Base-by-base conservation (phyloP, 257 asterid species). In the Forsythia viridissima region DNA sequence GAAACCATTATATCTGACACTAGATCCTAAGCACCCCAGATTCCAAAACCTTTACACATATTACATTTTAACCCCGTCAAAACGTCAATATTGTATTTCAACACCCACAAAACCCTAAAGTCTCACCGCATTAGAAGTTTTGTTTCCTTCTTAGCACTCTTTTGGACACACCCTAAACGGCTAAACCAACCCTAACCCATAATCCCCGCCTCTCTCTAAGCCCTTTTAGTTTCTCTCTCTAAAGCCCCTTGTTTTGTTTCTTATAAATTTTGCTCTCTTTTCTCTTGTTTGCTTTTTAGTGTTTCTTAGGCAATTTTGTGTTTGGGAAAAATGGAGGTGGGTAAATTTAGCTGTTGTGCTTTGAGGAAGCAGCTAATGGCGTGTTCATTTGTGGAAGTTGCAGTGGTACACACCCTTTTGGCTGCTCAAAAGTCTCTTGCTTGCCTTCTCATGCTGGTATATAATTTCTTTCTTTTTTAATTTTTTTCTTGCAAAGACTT, bases 401-500 rank as follows among this genome's bases (percentile, higher is more conserved):
- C 83, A 71, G 89, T 82, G 51, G 86, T 86, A 69, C 85, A 83
- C 71, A 51, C 94, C 72, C 57, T 91, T 71, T 73, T 86, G 73
- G 89, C 89, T 75, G 90, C 90, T 81, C 94, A 87, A 36, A 88
- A 90, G 85, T 89, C 93, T 80, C 70, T 88, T 46, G 74, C 87
- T 78, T 85, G 81, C 87, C 82, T 93, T 76, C 88, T 92, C 78
- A 67, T 87, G 81, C 79, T 90, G 97, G 97, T 94, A 81, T 76
- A 63, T 38, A 4, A 16, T 61, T 61, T 39, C 13, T 30, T 81
- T 10, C 5, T 18, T 18, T 38, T 51, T 13, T 38, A 10, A 30
- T 73, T 77, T 52, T 77, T 70, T 74, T 68, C 21, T 21, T 24
- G 15, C 10, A 13, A 70, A 75, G 70, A 73, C 78, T 5, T 79